These are phyloP conservation scores for Pseudohalonectria lignicola DNA, from an alignment of 2,329 filamentous ascomycete species.

Conservation along the genomic window DNA sequence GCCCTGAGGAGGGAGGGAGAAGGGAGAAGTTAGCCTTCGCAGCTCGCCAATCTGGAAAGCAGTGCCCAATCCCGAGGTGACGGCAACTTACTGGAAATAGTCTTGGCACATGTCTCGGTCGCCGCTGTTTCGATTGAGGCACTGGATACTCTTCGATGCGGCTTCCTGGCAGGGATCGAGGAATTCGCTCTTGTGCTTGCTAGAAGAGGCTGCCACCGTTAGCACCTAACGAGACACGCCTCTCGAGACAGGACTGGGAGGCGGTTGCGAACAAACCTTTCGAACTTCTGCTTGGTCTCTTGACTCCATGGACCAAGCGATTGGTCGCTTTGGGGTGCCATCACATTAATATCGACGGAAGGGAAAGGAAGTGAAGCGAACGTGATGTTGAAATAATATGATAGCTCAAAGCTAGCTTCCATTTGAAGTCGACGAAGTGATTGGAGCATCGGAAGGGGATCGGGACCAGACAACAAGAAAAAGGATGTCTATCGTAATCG, in stretches of 20 bases:
- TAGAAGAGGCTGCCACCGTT: slow-evolving; percentile 22
- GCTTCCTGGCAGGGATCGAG: slow-evolving; percentile 94
- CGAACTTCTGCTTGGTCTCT: slow-evolving; percentile 52
- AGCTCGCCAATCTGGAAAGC: not conserved
- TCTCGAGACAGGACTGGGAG: not conserved
- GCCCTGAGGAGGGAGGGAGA: slow-evolving; percentile 43
- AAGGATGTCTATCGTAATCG: too few species aligned
- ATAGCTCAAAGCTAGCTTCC: too few species aligned
- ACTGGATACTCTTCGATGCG: slow-evolving; percentile 73
- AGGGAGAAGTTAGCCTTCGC: slow-evolving; percentile 2
- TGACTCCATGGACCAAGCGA: slow-evolving; percentile 46
- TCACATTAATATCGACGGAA: too few species aligned
- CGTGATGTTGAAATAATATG: too few species aligned
- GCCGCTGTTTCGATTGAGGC: slow-evolving; percentile 77
- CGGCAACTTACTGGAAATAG: slow-evolving; percentile 73
- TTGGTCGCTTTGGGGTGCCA: too few species aligned
- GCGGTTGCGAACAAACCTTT: slow-evolving; percentile 35
- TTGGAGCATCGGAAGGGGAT: too few species aligned
- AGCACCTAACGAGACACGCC: not conserved
- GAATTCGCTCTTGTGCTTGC: slow-evolving; percentile 82
- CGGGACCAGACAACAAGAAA: too few species aligned
- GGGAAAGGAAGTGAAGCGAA: too few species aligned
- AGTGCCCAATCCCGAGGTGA: not conserved
- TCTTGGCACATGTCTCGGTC: slow-evolving; percentile 85
- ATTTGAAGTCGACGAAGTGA: too few species aligned